Conservation (phyloP, 208 protist species). For the Trichomonas tenax region DNA sequence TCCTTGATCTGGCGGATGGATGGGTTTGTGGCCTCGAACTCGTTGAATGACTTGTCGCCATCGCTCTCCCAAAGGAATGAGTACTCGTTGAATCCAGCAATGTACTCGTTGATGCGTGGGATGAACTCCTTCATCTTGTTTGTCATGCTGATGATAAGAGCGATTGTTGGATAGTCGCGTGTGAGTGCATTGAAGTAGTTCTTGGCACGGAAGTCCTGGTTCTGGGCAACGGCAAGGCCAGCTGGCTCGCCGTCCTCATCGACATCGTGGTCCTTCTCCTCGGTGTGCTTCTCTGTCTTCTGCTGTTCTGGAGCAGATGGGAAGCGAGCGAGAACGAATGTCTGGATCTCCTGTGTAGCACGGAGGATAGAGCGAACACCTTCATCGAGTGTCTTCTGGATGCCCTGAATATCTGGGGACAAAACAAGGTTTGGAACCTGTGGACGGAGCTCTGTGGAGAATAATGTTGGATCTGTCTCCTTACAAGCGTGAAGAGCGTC, state of each 20-base stretch:
- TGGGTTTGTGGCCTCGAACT: not conserved
- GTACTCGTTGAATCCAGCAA: not conserved
- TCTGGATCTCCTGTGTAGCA: not conserved
- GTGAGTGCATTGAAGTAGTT: not conserved
- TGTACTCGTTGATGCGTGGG: not conserved
- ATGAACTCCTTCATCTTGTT: not conserved
- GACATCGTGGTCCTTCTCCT: not conserved
- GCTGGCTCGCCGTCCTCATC: not conserved
- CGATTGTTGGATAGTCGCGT: not conserved
- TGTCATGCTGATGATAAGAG: not conserved
- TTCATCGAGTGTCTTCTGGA: not conserved
- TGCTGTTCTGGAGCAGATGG: not conserved
- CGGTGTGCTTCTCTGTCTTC: not conserved
- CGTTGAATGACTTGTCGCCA: not conserved
- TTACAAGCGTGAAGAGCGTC: not conserved
- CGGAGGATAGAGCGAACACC: not conserved
- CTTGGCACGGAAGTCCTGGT: not conserved
- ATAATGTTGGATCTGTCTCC: not conserved
- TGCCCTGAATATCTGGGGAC: not conserved
- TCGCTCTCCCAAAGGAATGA: not conserved
- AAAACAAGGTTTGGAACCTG: not conserved
- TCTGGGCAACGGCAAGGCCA: not conserved
- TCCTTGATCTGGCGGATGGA: not conserved
- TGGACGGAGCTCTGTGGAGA: not conserved
- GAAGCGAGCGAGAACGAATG: not conserved